Base-by-base conservation (phyloP, 2,329 filamentous ascomycete species). In the Cladophialophora yegresii region DNA sequence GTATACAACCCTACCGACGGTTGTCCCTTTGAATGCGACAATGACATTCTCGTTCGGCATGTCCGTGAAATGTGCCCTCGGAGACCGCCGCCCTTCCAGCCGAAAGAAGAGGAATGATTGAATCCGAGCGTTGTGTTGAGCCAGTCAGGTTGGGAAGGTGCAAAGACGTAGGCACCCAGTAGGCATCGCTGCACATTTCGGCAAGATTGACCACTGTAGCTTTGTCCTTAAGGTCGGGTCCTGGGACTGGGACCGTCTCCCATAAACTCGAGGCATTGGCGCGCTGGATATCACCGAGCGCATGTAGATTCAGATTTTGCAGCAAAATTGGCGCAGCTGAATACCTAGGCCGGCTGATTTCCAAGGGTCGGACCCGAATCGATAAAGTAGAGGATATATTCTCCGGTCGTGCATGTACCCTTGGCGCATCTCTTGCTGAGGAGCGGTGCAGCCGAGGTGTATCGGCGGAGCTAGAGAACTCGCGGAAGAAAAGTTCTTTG, bases 191-290 rank as follows among this genome's bases (percentile, higher is more conserved):
- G 23, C 60, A 63, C 67, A 70, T 68, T 54, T 67, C 68, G 47
- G 69, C 69, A 22, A 70, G 63, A 43, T 68, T 69, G 32, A 69
- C 58, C 4, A 69, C 61, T 3, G 69, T 70, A 16, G 73, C 72
- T 30, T 63, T 58, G 30, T 66, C 53, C 9, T 66, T 69, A n/a
- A 75, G 72, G 51, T 69, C 68, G 4, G 69, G 69, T 8, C 36
- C 63, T 9, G 40, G 43, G 26, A 57, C 36, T n/a, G 26, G 3
- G 20, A 50, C 47, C 9, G 47, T 50, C 23, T 50, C 20, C 20
- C 47, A 50, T 10, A 26, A 5, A 12, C 26, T 22, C 4, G 47
- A 50, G 12, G 22, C 47, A 26, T 12, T 4, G 8, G 20, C 47
- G 23, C 8, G 20, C 12, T 50, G 47, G 23, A 26, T 5, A 8